A percentile compares a stretch with the other conserved stretches of the same genome.
phyloP scores from a whole-genome alignment of 2,329 filamentous ascomycete species.

The Aspergillus flavus region DNA sequence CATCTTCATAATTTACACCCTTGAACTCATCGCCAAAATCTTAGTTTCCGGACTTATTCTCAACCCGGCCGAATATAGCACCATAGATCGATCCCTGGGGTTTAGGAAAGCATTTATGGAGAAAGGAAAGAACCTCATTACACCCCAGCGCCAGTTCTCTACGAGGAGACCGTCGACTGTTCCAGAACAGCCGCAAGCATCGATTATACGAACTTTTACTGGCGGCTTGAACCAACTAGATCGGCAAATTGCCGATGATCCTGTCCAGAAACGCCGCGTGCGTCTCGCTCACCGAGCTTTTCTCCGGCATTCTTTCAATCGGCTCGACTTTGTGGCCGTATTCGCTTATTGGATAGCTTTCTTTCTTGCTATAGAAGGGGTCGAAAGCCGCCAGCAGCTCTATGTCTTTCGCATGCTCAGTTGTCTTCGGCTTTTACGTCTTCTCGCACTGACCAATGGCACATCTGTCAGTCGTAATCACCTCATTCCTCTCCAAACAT shows the following conservation, averaged over 20 bases:
- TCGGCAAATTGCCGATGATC: conserved; percentile 59
- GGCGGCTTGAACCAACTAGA: conserved; percentile 69
- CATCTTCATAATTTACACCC: conserved; percentile 85
- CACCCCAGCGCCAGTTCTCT: conserved; percentile 74
- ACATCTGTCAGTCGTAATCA: conserved; percentile 68
- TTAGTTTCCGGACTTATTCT: conserved; percentile 92
- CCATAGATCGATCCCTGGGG: conserved; percentile 76
- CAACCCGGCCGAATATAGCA: conserved; percentile 90
- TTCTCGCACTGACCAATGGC: conserved; percentile 90
- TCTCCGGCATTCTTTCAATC: conserved; percentile 91
- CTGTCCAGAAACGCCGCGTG: conserved; percentile 76
- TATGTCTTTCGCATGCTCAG: conserved; percentile 97
- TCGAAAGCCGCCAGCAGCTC: conserved; percentile 71
- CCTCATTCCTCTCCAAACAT: neutral
- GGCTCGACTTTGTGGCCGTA: conserved; percentile 91
- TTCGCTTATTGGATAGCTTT: conserved; percentile 96
- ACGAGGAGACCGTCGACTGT: conserved; percentile 55
- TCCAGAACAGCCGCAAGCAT: conserved; percentile 43
- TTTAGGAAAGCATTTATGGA: conserved; percentile 72
- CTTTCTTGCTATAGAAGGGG: conserved; percentile 66
- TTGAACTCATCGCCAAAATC: conserved; percentile 79
- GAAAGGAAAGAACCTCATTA: conserved; percentile 77
- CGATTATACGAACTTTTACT: conserved; percentile 76
- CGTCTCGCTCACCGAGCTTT: conserved; percentile 90
- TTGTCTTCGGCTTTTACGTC: conserved; percentile 85